A percentile compares a stretch with the other conserved stretches of the same genome.
Conservation (phyloP, 768 basidiomycete species). For the Kwoniella sp. region DNA sequence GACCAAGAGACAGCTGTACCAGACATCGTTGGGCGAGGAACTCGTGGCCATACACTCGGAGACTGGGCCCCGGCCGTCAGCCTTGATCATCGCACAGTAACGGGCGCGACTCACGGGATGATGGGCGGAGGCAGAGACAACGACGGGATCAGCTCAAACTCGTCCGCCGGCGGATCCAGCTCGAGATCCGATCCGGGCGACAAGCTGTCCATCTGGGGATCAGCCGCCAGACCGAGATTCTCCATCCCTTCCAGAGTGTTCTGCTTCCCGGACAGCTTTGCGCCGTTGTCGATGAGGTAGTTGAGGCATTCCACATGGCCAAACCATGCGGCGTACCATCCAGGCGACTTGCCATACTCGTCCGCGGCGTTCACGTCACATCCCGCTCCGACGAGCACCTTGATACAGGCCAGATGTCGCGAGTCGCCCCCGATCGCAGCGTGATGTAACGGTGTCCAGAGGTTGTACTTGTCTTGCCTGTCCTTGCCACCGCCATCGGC, state of each 20-base stretch:
- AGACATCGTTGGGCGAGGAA: slow-evolving; percentile 73
- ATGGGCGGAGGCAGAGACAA: slow-evolving; percentile 96
- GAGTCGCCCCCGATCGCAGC: slow-evolving; percentile 73
- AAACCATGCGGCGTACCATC: slow-evolving; percentile 96
- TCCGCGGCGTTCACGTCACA: slow-evolving; percentile 71
- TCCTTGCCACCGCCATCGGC: slow-evolving; percentile 56
- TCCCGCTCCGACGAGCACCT: slow-evolving; percentile 72
- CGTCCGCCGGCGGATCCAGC: slow-evolving; percentile 55
- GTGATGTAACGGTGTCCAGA: slow-evolving; percentile 97
- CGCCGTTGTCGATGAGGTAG: slow-evolving; percentile 38
- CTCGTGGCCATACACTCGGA: slow-evolving; percentile 92
- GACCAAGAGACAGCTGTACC: slow-evolving; percentile 79
- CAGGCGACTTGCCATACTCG: slow-evolving; percentile 75
- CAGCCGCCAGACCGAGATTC: slow-evolving; percentile 42
- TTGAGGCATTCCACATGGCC: slow-evolving; percentile 52
- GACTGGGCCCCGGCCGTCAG: too few relatives aligned
- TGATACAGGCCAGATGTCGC: slow-evolving; percentile 62
- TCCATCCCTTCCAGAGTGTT: slow-evolving; percentile 35
- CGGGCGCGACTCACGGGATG: slow-evolving; percentile 63
- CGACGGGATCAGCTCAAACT: slow-evolving; percentile 87
- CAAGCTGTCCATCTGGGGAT: slow-evolving; percentile 41
- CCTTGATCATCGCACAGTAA: too few relatives aligned
- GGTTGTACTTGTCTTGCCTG: slow-evolving; percentile 95
- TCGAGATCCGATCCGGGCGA: slow-evolving; percentile 48
- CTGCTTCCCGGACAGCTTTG: slow-evolving; percentile 35